These are phyloP conservation scores for Taiozyma sp. DNA, from an alignment of 1,139 yeast genomes.

Conservation along the genomic window DNA sequence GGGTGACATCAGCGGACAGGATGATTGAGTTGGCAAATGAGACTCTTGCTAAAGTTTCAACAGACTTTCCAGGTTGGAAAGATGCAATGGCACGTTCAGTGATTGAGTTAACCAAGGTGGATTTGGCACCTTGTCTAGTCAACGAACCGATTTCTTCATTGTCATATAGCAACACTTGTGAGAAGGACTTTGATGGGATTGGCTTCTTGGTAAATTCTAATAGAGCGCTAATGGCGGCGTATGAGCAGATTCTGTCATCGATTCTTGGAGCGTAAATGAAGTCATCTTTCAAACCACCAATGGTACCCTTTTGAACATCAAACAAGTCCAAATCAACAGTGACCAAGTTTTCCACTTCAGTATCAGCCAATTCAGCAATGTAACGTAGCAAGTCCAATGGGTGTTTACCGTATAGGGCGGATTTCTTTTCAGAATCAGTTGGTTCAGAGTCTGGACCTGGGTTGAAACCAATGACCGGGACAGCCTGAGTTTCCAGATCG, in stretches of 20 bases:
- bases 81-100: slow-evolving; percentile 34
- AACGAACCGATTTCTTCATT: slow-evolving; percentile 64
- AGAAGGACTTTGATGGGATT: slow-evolving; percentile 35
- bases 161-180: slow-evolving; percentile 50
- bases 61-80: slow-evolving; percentile 15
- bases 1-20: slow-evolving; percentile 65
- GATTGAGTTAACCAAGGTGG: slow-evolving; percentile 44
- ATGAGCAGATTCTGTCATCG: slow-evolving; percentile 65
- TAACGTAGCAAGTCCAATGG: slow-evolving; percentile 50
- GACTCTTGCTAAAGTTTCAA: slow-evolving; percentile 26
- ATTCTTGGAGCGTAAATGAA: slow-evolving; percentile 62
- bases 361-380: slow-evolving; percentile 44
- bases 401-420: slow-evolving; percentile 62
- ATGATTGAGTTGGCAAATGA: slow-evolving; percentile 53
- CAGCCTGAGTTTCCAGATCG: slow-evolving; percentile 57
- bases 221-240: slow-evolving; percentile 50
- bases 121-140: slow-evolving; percentile 55
- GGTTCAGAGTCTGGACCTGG: slow-evolving; percentile 34
- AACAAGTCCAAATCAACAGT: slow-evolving; percentile 60
- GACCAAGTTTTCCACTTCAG: slow-evolving; percentile 45
- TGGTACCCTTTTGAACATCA: slow-evolving; percentile 58
- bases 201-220: slow-evolving; percentile 34
- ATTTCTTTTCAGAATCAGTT: slow-evolving; percentile 54
- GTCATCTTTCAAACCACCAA: slow-evolving; percentile 58
- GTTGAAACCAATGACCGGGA: slow-evolving; percentile 53